A percentile compares a stretch with the other conserved stretches of the same genome.
These are phyloP conservation scores for Cryphonectria carpinicola DNA, from an alignment of 2,329 filamentous ascomycete genomes.

Conservation along the genomic window DNA sequence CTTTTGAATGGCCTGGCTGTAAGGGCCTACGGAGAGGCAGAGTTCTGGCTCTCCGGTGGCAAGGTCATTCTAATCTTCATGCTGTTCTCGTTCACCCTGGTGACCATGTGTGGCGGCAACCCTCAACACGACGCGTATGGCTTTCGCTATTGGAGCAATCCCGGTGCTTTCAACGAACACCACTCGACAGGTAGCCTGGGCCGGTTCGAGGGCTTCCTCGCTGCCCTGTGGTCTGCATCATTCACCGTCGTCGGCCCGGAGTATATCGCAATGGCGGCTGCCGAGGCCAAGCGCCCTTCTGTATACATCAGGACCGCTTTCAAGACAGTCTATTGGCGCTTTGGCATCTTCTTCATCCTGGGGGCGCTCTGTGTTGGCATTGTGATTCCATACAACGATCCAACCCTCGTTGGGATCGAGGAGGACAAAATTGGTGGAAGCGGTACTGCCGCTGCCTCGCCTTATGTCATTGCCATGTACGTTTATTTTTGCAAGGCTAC, in stretches of 20 bases:
- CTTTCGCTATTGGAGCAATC: constrained; percentile 68
- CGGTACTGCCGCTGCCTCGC: constrained; percentile 59
- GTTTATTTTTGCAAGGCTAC: background rate
- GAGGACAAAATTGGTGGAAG: constrained; percentile 40
- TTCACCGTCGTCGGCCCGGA: constrained; percentile 70
- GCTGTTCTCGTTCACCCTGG: constrained; percentile 75
- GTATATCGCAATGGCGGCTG: constrained; percentile 71
- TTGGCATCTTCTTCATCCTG: constrained; percentile 72
- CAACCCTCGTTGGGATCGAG: constrained; percentile 55
- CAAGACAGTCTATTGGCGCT: constrained; percentile 74
- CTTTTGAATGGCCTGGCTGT: constrained; percentile 68
- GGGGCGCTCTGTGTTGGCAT: constrained; percentile 70
- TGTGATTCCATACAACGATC: constrained; percentile 67
- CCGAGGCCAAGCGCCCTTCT: constrained; percentile 68
- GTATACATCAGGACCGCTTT: constrained; percentile 68
- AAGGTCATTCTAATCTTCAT: constrained; percentile 70
- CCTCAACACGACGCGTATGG: constrained; percentile 70
- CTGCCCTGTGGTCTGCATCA: constrained; percentile 65
- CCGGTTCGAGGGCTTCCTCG: constrained; percentile 71
- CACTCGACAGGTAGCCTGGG: constrained; percentile 65
- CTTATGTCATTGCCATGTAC: constrained; percentile 65
- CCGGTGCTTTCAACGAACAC: constrained; percentile 65
- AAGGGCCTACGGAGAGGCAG: constrained; percentile 69
- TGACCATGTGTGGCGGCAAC: constrained; percentile 80
- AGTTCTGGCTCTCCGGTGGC: constrained; percentile 68